phyloP scores from a whole-genome alignment of 371 early-diverging fungal species.

The Actinomortierella wolfii region DNA sequence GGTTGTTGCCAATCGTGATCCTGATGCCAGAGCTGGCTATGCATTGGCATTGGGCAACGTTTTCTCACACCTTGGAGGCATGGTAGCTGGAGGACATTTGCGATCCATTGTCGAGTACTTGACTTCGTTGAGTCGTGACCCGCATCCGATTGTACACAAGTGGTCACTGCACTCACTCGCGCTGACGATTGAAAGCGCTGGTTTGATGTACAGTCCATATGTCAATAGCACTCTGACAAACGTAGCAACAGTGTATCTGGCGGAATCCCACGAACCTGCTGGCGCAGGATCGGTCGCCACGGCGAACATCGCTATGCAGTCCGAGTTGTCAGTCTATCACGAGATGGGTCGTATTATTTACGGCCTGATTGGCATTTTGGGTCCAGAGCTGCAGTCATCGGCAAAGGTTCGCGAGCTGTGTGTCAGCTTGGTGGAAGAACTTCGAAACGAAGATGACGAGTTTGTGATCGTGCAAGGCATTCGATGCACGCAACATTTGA shows the following conservation, averaged over 20 bases:
- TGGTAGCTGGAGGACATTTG: slow-evolving; percentile 85
- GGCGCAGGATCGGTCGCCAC: slow-evolving; percentile 62
- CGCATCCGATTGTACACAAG: slow-evolving; percentile 92
- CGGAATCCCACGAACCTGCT: slow-evolving; percentile 86
- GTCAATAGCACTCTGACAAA: slow-evolving; percentile 87
- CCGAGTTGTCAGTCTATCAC: slow-evolving; percentile 68
- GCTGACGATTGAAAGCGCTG: slow-evolving; percentile 86
- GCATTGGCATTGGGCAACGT: slow-evolving; percentile 91
- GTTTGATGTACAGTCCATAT: slow-evolving; percentile 88
- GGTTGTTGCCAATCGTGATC: slow-evolving; percentile 91
- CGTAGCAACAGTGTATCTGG: slow-evolving; percentile 81
- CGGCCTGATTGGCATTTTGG: slow-evolving; percentile 87
- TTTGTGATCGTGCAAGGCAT: slow-evolving; percentile 87
- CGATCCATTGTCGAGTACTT: slow-evolving; percentile 89
- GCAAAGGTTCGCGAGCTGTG: slow-evolving; percentile 77
- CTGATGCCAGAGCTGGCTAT: slow-evolving; percentile 91
- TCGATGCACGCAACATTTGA: slow-evolving; percentile 86
- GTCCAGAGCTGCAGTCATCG: slow-evolving; percentile 87
- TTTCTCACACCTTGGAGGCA: slow-evolving; percentile 87
- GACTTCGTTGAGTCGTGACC: slow-evolving; percentile 87
- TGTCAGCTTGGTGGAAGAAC: slow-evolving; percentile 75
- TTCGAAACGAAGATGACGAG: slow-evolving; percentile 79
- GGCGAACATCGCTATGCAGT: slow-evolving; percentile 64
- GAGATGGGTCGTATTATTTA: slow-evolving; percentile 88
- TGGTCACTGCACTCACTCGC: slow-evolving; percentile 92